These are phyloP conservation scores for Magnusiomyces clavatus DNA, from an alignment of 1,139 yeast genomes.

Conservation along the genomic window DNA sequence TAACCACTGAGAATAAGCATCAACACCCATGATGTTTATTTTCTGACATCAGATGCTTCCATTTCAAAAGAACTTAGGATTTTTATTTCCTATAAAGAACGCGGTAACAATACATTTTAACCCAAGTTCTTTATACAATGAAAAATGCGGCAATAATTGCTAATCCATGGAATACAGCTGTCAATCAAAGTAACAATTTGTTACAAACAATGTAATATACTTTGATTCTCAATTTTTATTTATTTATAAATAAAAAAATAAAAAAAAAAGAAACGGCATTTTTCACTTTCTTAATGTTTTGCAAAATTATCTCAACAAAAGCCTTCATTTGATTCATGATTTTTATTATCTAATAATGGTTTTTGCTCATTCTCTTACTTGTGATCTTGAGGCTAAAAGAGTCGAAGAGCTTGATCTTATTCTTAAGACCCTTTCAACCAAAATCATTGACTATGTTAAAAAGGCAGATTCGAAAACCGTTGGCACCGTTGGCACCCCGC, in stretches of 20 bases:
- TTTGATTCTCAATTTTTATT: neutral
- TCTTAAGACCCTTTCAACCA: conserved; percentile 33
- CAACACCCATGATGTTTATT: too few relatives aligned
- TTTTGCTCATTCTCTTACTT: neutral
- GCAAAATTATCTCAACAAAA: neutral
- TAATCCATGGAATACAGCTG: too few relatives aligned
- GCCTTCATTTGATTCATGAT: neutral
- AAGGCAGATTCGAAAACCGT: conserved; percentile 32
- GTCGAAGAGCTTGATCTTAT: conserved; percentile 40
- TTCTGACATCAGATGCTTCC: too few relatives aligned
- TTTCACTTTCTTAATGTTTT: neutral
- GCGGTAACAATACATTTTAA: too few relatives aligned
- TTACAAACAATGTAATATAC: too few relatives aligned
- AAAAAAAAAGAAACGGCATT: too few relatives aligned
- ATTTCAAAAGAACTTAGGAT: too few relatives aligned
- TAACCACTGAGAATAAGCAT: too few relatives aligned
- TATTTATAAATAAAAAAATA: neutral
- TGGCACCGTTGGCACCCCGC: conserved; percentile 33
- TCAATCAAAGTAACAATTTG: too few relatives aligned
- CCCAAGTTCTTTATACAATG: too few relatives aligned
- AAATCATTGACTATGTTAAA: conserved; percentile 36
- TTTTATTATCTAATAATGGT: neutral
- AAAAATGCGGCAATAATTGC: too few relatives aligned
- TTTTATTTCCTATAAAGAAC: too few relatives aligned
- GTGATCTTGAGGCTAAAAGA: conserved; percentile 31